Evolutionary conservation across 2,329 filamentous ascomycete genomes (phyloP).

Genomic region (Achaetomium macrosporum): DNA sequence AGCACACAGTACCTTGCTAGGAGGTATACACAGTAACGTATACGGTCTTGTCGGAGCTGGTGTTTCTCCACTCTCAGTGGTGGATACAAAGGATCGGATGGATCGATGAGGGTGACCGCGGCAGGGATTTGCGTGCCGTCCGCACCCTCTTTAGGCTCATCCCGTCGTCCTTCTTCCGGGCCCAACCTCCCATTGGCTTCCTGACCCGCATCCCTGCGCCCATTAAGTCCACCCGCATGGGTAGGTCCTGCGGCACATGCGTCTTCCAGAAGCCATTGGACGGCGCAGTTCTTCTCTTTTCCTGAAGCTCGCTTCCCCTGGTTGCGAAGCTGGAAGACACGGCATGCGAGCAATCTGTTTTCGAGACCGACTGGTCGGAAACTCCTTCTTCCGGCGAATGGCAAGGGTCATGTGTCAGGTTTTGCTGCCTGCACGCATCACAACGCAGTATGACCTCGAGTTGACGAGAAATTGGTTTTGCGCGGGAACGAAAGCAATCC

Average conservation of each 20-base stretch:
- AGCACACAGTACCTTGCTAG: background rate
- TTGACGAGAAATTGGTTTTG: too few relatives aligned
- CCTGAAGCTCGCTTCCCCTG: slow-evolving; percentile 4
- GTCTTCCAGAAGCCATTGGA: slow-evolving; percentile 7
- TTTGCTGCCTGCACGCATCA: too few relatives aligned
- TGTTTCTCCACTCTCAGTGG: background rate
- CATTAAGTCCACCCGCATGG: slow-evolving; percentile 12
- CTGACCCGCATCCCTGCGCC: slow-evolving; percentile 10
- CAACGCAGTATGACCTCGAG: too few relatives aligned
- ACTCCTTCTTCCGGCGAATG: background rate
- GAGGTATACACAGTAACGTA: background rate
- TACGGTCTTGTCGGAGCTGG: too few relatives aligned
- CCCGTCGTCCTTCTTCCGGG: slow-evolving; percentile 23
- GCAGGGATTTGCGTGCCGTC: slow-evolving; percentile 24
- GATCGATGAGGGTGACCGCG: slow-evolving; percentile 17
- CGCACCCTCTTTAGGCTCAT: slow-evolving; percentile 28
- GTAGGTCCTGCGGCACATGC: slow-evolving; percentile 7
- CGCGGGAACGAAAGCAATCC: too few relatives aligned
- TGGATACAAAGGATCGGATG: slow-evolving; percentile 19
- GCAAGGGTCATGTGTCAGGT: too few relatives aligned
- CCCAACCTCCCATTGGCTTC: slow-evolving; percentile 17
- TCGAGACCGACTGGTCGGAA: background rate
- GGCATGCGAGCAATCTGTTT: background rate
- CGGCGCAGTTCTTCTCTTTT: background rate
- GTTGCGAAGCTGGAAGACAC: background rate